Base-by-base conservation (phyloP, 441 rosid genomes). In the Manihot esculenta region DNA sequence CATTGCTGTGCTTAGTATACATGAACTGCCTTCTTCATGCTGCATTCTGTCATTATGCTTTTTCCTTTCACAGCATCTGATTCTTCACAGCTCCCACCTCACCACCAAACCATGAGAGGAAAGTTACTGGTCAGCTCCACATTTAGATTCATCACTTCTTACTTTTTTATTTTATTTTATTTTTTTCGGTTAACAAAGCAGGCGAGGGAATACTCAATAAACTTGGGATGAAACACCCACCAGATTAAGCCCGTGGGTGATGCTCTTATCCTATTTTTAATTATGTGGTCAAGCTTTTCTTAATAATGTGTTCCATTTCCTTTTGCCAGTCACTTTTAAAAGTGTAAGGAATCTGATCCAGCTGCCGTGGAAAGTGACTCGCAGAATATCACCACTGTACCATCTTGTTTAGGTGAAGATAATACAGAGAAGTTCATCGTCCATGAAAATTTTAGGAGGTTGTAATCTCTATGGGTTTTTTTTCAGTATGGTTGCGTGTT, bases 321-420 rank as follows among this genome's bases (percentile, higher is more conserved):
- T 7, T 30, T 58, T 70, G 61, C 23, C 79, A 80, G 84, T 78
- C 78, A 27, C 68, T 78, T 76, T 73, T 74, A 14, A 80, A 56
- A 62, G 81, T 42, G 12, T 69, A 33, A 72, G 76, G 64, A 59
- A 71, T 55, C 66, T 26, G 30, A 66, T 62, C n/a, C n/a, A n/a
- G n/a, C n/a, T n/a, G n/a, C n/a, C n/a, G n/a, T n/a, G n/a, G n/a
- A n/a, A n/a, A n/a, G n/a, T n/a, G n/a, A n/a, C n/a, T n/a, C n/a
- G n/a, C n/a, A n/a, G n/a, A n/a, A n/a, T 56, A 68, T 12, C 18
- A 8, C 38, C 49, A 61, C 57, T 69, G 35, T n/a, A 7, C 41
- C 3, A 68, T 12, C 17, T 60, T 18, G 51, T 62, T 21, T 21
- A 38, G 49, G 27, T 10, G 35, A 11, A 47, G 53, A 14, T 35